Evolutionary conservation across 2,329 filamentous ascomycete species (phyloP), one percentile per base, ranked within the genome.

Genomic region (Curvularia verruculosa): DNA sequence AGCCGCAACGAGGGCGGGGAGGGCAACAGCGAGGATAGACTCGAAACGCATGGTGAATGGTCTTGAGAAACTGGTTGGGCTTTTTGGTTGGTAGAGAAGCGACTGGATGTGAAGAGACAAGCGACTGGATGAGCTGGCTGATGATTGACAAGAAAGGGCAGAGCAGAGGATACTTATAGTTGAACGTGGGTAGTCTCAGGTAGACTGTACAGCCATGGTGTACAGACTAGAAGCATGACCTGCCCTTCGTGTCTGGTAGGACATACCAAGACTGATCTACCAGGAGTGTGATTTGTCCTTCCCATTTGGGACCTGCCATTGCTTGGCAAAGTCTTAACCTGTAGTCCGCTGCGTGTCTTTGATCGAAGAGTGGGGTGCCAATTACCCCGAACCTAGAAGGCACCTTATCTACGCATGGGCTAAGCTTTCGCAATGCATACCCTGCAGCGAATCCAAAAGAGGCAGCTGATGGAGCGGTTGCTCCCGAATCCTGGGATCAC

Each of bases 21-120:
- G 54, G 59, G 64, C 63, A 40, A 69, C 63, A 47, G 60, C 58
- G 43, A 68, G 5, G 36, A 69, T n/a, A 31, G 67, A 55, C 54
- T 66, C 63, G 65, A 64, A 58, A 49, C 63, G 60, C 66, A 69
- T 68, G 29, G 54, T 68, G 65, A 58, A n/a, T 51, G 52, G 26
- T 47, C 45, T 37, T 19, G 34, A 45, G 36, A 41, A 29, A 9
- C 26, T 29, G 26, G 26, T 29, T 6, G 26, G 26, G n/a, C n/a
- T n/a, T 9, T 29, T 29, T 29, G 26, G 26, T n/a, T 50, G 29
- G 49, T 52, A 6, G n/a, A 36, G 21, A 28, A 54, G 49, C 44
- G 51, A 49, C 49, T 49, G 36, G 52, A 43, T 48, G 43, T 52
- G 47, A 56, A 56, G 56, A 56, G 43, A 48, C 41, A 59, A 61